These are phyloP conservation scores for Basidiobolus meristosporus DNA, from an alignment of 371 early-diverging fungal genomes.

Conservation along the genomic window DNA sequence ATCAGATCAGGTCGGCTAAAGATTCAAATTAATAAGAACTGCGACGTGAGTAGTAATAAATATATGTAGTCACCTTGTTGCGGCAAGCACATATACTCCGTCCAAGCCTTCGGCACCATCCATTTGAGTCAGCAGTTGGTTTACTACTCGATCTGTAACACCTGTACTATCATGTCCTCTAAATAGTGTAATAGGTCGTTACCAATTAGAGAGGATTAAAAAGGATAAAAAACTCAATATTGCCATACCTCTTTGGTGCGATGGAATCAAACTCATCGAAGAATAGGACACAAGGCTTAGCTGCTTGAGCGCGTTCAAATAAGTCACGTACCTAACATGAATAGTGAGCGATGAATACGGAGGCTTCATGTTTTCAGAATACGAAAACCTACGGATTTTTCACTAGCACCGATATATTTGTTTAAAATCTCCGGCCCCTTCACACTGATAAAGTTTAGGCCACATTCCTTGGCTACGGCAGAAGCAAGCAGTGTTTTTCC, in stretches of 20 bases:
- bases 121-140: constrained; percentile 89
- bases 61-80: constrained; percentile 47
- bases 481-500: constrained; percentile 89
- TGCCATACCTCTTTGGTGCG: constrained; percentile 50
- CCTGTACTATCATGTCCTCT: constrained; percentile 85
- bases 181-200: background rate
- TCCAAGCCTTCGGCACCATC: constrained; percentile 89
- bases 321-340: constrained; percentile 46
- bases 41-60: constrained; percentile 5
- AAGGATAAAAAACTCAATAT: background rate
- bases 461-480: constrained; percentile 82
- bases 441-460: constrained; percentile 85
- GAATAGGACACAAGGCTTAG: constrained; percentile 75
- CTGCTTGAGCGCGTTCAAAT: constrained; percentile 84
- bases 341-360: background rate
- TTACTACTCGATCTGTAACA: constrained; percentile 88
- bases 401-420: constrained; percentile 93
- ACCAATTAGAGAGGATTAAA: background rate
- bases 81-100: constrained; percentile 84
- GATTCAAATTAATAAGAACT: constrained; percentile 4
- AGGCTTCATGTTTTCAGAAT: too few species aligned
- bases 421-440: constrained; percentile 94
- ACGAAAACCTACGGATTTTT: constrained; percentile 32
- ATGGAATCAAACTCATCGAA: constrained; percentile 98
- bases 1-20: constrained; percentile 95